Base-by-base conservation (phyloP, 345 rosid species). In the Eucalyptus sp. region DNA sequence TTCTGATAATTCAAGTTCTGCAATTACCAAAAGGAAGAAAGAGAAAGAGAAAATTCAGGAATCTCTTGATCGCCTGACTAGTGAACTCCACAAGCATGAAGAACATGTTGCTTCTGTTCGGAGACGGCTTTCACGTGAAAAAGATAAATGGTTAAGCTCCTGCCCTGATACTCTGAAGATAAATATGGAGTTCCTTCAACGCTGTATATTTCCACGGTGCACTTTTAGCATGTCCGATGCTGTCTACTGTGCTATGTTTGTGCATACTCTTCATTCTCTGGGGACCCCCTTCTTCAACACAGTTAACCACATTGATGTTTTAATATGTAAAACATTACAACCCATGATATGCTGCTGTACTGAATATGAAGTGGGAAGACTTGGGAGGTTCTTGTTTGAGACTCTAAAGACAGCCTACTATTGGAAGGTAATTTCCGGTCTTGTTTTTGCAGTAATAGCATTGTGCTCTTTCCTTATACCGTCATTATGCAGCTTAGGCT, bases 311-410 rank as follows among this genome's bases (percentile, higher is more conserved):
- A 96, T 98, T 87, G 99, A 98, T 91, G 99, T 96, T 87, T 94
- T 98, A 88, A 96, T 98, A 87, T 98, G 99, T 92, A 98, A 97
- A 91, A 98, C 98, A 41, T 91, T 98, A 51, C 99, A 98, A 94
- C 99, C 99, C 50, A 98, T 98, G 99, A 98, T 98, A 91, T 98
- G 99, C 94, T 98, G 99, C 95, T 96, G 99, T 93, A 98, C 99
- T 66, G 99, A 98, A 91, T 97, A 95, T 91, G 99, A 98, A 93
- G 99, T 93, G 20, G 99, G 99, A 84, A 94, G 99, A 91, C 97
- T 98, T 90, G 99, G 99, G 91, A 95, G 94, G 91, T 98, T 98
- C 93, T 88, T 98, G 91, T 95, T 92, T 88, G 99, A 98, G 94
- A 98, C 99, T 10, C 86, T 98, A 86, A 98, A 97, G 96, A 97